A percentile compares a stretch with the other conserved stretches of the same genome.
Conservation (phyloP, 1,284 basidiomycete genomes). For the Cutaneotrichosporon mucoides region DNA sequence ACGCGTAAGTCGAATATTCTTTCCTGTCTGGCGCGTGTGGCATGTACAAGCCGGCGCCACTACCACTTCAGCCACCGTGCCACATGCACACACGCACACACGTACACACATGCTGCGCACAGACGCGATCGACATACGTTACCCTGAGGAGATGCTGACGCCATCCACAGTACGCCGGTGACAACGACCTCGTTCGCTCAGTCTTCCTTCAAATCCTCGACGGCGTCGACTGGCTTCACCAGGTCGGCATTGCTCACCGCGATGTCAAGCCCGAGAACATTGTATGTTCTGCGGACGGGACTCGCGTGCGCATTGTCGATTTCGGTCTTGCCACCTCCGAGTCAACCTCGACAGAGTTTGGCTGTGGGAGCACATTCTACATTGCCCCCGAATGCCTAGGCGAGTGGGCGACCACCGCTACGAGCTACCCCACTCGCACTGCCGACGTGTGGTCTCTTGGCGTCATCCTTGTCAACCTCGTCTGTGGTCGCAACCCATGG, state of each 20-base stretch:
- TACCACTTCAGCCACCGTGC: background rate
- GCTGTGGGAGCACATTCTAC: conserved; percentile 56
- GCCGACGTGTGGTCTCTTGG: conserved; percentile 93
- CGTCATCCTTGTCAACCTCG: conserved; percentile 85
- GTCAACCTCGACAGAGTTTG: conserved; percentile 80
- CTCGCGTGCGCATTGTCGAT: conserved; percentile 84
- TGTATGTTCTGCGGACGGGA: conserved; percentile 71
- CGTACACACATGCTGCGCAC: background rate
- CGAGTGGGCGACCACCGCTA: conserved; percentile 53
- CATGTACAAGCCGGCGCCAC: too few species aligned
- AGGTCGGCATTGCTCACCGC: conserved; percentile 77
- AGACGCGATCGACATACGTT: background rate
- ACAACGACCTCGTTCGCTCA: conserved; percentile 76
- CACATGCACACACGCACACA: background rate
- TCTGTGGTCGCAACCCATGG: conserved; percentile 86
- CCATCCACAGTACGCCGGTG: conserved; percentile 59
- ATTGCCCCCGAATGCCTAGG: conserved; percentile 80
- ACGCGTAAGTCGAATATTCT: conserved; percentile 33
- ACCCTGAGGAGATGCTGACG: conserved; percentile 6
- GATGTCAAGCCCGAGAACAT: conserved; percentile 99
- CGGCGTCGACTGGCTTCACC: conserved; percentile 77
- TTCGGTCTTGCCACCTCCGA: conserved; percentile 96
- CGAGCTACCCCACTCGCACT: conserved; percentile 63
- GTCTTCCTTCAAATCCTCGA: conserved; percentile 91
- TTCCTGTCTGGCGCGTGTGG: too few species aligned